Evolutionary conservation across 208 protist species (phyloP), one percentile per base, ranked within the genome.

Genomic region (Jaenimonas drosophilae): DNA sequence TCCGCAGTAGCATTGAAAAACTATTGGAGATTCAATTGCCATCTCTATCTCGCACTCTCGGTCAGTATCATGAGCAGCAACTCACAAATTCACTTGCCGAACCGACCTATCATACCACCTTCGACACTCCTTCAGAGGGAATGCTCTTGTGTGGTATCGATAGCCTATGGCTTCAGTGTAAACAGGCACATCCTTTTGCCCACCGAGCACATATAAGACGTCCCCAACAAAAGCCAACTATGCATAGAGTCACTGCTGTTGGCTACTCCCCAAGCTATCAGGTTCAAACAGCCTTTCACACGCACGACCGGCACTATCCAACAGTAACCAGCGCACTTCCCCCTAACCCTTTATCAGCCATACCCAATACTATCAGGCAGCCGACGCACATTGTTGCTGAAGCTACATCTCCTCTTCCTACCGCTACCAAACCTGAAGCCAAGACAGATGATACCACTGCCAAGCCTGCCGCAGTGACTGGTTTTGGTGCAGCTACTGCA

Each of bases 121-220:
- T 43, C 11, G 5, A 52, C 1, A 11, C 17, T 23, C n/a, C n/a
- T 11, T 43, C 50, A 23, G 26, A 32, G 9, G 50, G 33, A 26
- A 28, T 31, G 36, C 17, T 52, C 9, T 7, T 65, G 25, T 5
- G 49, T 36, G 62, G 54, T 2, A 54, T 54, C 11, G 53, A 62
- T 4, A 36, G 54, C 41, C 45, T 70, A 2, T 50, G 53, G 26
- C 34, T 47, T 2, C 48, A 49, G 5, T 70, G 62, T 45, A 38
- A 52, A 33, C 44, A 57, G n/a, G 3, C 39, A 23, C 1, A 48
- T 53, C 34, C 43, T 17, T 56, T 50, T 61, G 39, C 26, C 11
- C 32, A 16, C 28, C 2, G 24, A 21, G 21, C 3, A 46, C 40
- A 46, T 19, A 46, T 19, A 40, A 19, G 34, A 4, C 34, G 23